Evolutionary conservation across 2,329 filamentous ascomycete species (phyloP).

Genomic region (Trichoderma arundinaceum): DNA sequence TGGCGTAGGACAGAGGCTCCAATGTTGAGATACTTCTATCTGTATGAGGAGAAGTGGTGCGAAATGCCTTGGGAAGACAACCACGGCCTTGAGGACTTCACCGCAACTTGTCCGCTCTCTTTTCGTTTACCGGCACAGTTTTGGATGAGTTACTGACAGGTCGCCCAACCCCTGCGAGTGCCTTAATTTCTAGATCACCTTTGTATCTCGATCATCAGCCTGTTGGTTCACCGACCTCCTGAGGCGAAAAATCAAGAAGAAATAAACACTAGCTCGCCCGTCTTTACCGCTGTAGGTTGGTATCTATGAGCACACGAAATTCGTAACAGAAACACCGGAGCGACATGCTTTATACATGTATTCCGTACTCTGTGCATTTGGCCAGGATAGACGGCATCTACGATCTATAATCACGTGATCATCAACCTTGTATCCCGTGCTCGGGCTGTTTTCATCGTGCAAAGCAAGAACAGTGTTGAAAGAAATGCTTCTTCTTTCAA

Average conservation of each 20-base stretch:
- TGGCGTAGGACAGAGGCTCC: background rate
- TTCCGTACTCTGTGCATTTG: background rate
- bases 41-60: background rate
- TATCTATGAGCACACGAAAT: background rate
- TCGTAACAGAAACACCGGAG: background rate
- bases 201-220: background rate
- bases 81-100: background rate
- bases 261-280: background rate
- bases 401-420: background rate
- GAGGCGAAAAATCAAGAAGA: background rate
- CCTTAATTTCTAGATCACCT: background rate
- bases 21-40: too few species aligned
- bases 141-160: background rate
- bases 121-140: too few species aligned
- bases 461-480: too few species aligned
- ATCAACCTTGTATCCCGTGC: too few species aligned
- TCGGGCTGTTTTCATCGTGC: too few species aligned
- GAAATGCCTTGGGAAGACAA: background rate
- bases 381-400: background rate
- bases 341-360: background rate
- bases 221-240: background rate
- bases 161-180: background rate
- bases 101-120: constrained; percentile 12
- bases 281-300: background rate
- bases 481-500: too few species aligned